Conservation (phyloP, 208 protist genomes). For the Balamuthia mandrillaris region DNA sequence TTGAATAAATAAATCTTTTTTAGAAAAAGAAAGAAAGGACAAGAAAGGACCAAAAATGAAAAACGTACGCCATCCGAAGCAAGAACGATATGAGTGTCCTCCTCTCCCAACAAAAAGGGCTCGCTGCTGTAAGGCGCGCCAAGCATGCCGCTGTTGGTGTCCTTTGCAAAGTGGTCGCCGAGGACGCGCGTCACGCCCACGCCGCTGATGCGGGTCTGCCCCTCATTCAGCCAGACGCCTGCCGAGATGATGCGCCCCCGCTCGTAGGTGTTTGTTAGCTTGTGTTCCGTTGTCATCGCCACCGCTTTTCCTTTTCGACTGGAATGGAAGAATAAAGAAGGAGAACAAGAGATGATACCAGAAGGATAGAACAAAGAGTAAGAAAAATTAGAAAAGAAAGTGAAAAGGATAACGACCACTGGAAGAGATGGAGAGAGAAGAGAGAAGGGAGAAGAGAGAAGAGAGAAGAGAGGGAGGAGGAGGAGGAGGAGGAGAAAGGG, state of each 20-base stretch:
- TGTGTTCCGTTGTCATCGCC: constrained; percentile 2
- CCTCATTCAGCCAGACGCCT: not conserved
- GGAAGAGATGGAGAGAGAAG: not conserved
- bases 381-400: not conserved
- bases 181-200: constrained; percentile 32
- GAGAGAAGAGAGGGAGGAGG: no score
- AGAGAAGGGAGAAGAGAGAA: not conserved
- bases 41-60: no score
- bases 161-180: constrained; percentile 40
- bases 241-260: not conserved
- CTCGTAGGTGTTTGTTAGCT: not conserved
- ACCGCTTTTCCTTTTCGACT: not conserved
- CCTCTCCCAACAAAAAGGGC: not conserved
- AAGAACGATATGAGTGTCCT: constrained; percentile 31
- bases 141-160: constrained; percentile 31
- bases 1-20: not conserved
- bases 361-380: not conserved
- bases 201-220: constrained; percentile 37
- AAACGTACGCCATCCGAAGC: constrained; percentile 26
- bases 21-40: not conserved
- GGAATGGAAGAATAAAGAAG: not conserved
- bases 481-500: no score
- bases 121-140: constrained; percentile 10
- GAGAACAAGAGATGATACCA: not conserved
- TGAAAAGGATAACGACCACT: not conserved